phyloP scores from a whole-genome alignment of 192 early-diverging fungal species.

The Linnemannia hyalina region DNA sequence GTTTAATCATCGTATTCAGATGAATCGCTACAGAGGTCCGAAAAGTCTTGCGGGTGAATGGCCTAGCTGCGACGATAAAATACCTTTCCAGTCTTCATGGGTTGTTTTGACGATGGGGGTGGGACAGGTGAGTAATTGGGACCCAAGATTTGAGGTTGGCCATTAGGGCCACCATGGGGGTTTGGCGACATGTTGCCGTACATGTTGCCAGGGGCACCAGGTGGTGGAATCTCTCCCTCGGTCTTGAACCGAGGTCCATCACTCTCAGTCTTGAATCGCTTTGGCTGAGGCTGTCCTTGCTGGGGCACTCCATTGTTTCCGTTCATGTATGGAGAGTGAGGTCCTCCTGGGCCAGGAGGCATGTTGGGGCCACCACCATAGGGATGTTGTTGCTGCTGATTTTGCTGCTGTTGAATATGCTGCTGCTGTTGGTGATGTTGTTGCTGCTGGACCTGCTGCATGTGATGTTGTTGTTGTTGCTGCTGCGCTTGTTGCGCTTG shows the following conservation, averaged over 20 bases:
- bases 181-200: constrained; percentile 59
- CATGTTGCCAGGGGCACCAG: constrained; percentile 57
- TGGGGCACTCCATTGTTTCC: constrained; percentile 50
- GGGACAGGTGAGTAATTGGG: constrained; percentile 53
- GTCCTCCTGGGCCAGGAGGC: constrained; percentile 50
- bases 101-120: constrained; percentile 31
- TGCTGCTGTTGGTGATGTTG: constrained; percentile 36
- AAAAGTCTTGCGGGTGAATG: neutral
- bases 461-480: constrained; percentile 53
- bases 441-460: constrained; percentile 28
- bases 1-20: constrained; percentile 9
- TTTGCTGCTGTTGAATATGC: constrained; percentile 57
- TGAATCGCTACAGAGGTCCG: constrained; percentile 5
- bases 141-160: constrained; percentile 61
- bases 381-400: constrained; percentile 42
- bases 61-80: neutral
- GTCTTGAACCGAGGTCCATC: constrained; percentile 53
- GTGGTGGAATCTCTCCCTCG: constrained; percentile 50
- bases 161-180: constrained; percentile 62
- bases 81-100: constrained; percentile 45
- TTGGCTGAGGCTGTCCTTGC: constrained; percentile 58
- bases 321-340: constrained; percentile 61
- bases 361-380: constrained; percentile 49
- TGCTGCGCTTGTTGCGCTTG: constrained; percentile 55
- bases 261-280: constrained; percentile 50